A percentile compares a stretch with the other conserved stretches of the same genome.
Conservation (phyloP, 345 rosid genomes). For the Euphorbia peplus region DNA sequence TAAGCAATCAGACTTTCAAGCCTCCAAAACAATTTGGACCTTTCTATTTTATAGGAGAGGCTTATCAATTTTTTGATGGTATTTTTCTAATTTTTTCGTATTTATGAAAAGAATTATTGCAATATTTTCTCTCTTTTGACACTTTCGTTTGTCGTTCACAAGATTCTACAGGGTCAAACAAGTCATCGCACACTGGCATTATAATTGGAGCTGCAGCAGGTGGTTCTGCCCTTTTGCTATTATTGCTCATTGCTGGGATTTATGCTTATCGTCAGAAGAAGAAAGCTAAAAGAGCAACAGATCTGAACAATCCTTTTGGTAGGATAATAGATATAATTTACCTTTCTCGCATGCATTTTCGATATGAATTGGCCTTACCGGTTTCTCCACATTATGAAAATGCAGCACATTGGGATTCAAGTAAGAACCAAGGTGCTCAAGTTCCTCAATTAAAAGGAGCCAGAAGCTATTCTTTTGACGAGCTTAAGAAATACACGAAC, state of each 20-base stretch:
- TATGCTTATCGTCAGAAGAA: conserved; percentile 68
- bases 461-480: conserved; percentile 56
- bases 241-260: conserved; percentile 57
- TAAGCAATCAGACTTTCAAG: conserved; percentile 62
- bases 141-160: conserved; percentile 18
- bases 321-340: conserved; percentile 9
- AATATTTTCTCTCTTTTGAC: not conserved
- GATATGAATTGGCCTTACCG: not conserved
- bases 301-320: conserved; percentile 72
- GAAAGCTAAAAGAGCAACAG: conserved; percentile 65
- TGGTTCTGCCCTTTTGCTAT: conserved; percentile 42
- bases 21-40: conserved; percentile 65
- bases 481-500: conserved; percentile 60
- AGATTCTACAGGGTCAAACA: conserved; percentile 22
- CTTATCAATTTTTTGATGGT: conserved; percentile 50
- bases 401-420: conserved; percentile 67
- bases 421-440: conserved; percentile 43
- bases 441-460: conserved; percentile 80
- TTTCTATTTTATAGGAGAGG: conserved; percentile 38
- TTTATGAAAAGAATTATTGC: not conserved
- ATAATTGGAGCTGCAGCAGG: conserved; percentile 73
- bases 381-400: conserved; percentile 16
- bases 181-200: conserved; percentile 43
- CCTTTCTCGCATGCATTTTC: not conserved
- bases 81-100: conserved; percentile 13